Percentiles rank a stretch among this genome's conserved stretches.
These are phyloP conservation scores for Borovskyia barvae DNA, from an alignment of 208 protist species.

Conservation along the genomic window DNA sequence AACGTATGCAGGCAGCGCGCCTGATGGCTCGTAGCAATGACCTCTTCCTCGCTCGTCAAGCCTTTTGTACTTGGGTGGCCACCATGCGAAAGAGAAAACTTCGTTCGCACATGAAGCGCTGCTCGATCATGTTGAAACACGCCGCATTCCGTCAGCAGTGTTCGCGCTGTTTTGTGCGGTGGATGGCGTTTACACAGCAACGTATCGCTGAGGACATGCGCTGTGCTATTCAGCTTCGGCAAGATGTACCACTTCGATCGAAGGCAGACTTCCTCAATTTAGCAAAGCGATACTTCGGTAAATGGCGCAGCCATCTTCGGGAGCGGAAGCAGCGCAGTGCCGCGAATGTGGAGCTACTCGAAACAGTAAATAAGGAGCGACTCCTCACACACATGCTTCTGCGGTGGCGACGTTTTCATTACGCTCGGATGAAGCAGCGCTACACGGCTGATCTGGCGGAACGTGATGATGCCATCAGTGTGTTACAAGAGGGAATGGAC, in stretches of 20 bases:
- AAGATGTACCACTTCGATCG: slow-evolving; percentile 54
- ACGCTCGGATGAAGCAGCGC: slow-evolving; percentile 1
- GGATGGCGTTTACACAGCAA: slow-evolving; percentile 49
- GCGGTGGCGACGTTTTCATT: slow-evolving; percentile 22
- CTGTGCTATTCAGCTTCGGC: slow-evolving; percentile 13
- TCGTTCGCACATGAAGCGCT: slow-evolving; percentile 57
- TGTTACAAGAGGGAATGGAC: slow-evolving; percentile 9
- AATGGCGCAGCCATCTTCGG: slow-evolving; percentile 53
- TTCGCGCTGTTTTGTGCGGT: slow-evolving; percentile 53
- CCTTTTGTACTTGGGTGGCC: slow-evolving; percentile 36
- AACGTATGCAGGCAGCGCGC: slow-evolving; percentile 1
- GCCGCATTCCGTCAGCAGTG: slow-evolving; percentile 37
- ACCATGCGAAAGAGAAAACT: slow-evolving; percentile 36
- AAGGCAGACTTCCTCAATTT: slow-evolving; percentile 57
- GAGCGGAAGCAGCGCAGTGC: slow-evolving; percentile 41
- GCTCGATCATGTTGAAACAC: slow-evolving; percentile 62
- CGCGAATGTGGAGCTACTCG: slow-evolving; percentile 43
- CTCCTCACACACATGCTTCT: slow-evolving; percentile 19
- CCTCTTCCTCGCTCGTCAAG: slow-evolving; percentile 7
- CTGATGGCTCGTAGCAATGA: slow-evolving; percentile 20
- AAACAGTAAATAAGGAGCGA: slow-evolving; percentile 37
- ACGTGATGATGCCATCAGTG: slow-evolving; percentile 3
- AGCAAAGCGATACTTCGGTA: slow-evolving; percentile 53
- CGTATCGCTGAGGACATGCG: slow-evolving; percentile 14
- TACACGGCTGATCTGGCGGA: slow-evolving; percentile 6